Percentiles rank a stretch among this genome's conserved stretches.
These are phyloP conservation scores for Russula abietina DNA, from an alignment of 768 basidiomycete genomes.

Conservation along the genomic window DNA sequence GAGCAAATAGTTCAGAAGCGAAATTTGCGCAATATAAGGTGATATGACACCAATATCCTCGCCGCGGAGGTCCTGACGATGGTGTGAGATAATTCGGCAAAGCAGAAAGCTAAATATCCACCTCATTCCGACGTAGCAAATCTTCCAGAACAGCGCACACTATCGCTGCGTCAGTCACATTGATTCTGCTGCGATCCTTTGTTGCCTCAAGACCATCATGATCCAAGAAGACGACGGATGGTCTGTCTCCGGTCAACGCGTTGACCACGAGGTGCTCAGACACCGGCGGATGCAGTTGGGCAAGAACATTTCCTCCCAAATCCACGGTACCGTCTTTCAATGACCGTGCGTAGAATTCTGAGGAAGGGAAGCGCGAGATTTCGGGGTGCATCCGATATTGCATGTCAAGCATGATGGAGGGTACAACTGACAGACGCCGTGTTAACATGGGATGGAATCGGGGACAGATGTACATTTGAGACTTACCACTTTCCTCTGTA, in stretches of 20 bases:
- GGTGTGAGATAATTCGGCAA: slow-evolving; percentile 25
- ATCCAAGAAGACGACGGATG: slow-evolving; percentile 75
- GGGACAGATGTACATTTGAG: not conserved
- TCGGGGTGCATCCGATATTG: slow-evolving; percentile 95
- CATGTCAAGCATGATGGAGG: slow-evolving; percentile 86
- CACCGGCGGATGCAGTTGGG: slow-evolving; percentile 54
- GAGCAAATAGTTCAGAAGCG: slow-evolving; percentile 61
- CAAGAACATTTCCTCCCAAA: slow-evolving; percentile 37
- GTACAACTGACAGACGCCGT: slow-evolving; percentile 48
- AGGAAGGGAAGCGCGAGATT: slow-evolving; percentile 81
- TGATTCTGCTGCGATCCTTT: slow-evolving; percentile 68
- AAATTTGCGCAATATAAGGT: slow-evolving; percentile 85
- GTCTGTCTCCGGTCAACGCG: slow-evolving; percentile 37
- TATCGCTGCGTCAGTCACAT: slow-evolving; percentile 70
- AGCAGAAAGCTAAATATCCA: not conserved
- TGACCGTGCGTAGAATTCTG: slow-evolving; percentile 70
- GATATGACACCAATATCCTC: slow-evolving; percentile 88
- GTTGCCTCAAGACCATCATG: slow-evolving; percentile 64
- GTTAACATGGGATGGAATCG: not conserved
- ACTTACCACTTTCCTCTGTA: slow-evolving; percentile 73
- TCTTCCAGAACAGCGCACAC: slow-evolving; percentile 80
- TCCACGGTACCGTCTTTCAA: slow-evolving; percentile 75
- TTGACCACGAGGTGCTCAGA: slow-evolving; percentile 46
- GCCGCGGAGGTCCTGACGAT: slow-evolving; percentile 50
- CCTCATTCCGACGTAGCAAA: slow-evolving; percentile 42